Evolutionary conservation across 2,329 filamentous ascomycete genomes (phyloP), one percentile per base, ranked within the genome.

Genomic region (Fusarium tanahbumbuense): DNA sequence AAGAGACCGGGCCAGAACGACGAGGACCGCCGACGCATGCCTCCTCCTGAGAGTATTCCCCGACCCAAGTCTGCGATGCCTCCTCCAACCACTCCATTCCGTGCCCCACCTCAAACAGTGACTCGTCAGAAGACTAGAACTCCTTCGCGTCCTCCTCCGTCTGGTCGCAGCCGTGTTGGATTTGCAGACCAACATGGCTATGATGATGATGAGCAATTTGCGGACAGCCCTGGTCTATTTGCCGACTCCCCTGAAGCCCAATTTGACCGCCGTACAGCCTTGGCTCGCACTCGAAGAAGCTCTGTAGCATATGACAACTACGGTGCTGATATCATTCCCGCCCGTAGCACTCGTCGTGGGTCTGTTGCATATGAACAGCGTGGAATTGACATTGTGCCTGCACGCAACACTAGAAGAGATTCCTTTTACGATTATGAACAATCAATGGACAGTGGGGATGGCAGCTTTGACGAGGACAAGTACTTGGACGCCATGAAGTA

Each of bases 21-120:
- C 1, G 82, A 86, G 2, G 84, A 85, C 54, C 80, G 82, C 32
- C 77, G 73, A 52, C 78, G 80, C 30, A 86, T 87, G 85, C 85
- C 86, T 23, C 85, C 85, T 13, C 85, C 85, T 6, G 75, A 75
- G 3, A 73, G 64, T 27, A 71, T 78, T 41, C 78, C 78, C 52
- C 76, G 83, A 16, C 82, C 78, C 2, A 77, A 79, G 67, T 79
- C 79, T 18, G 75, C 78, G 9, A 46, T 78, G 48, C 77, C 77
- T 18, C 65, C 74, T 13, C 70, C 72, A 27, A 64, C 72, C 9
- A 70, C 73, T 30, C 72, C 77, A 5, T 80, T 76, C 66, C 76
- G 76, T 15, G 72, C 77, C 15, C 67, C 72, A 10, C 54, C 76
- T 49, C 78, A 74, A 49, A 72, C 68, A 20, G 64, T 73, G 15